Percentiles rank a stretch among this genome's conserved stretches.
phyloP scores from a whole-genome alignment of 352 stramenopile genomes.

The Pythium folliculosum region DNA sequence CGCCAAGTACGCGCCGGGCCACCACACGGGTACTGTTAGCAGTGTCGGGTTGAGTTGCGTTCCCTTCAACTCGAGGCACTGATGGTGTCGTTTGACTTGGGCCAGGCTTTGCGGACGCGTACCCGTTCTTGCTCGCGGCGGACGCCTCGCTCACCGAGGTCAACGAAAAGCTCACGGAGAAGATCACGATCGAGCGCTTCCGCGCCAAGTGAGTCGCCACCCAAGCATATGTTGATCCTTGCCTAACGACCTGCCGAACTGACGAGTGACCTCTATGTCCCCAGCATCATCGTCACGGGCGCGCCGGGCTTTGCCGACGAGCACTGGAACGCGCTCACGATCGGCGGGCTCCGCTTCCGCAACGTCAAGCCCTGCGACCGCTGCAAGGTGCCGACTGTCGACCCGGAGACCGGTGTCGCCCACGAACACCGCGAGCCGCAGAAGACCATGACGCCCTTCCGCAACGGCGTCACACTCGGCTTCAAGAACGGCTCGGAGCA shows the following conservation, averaged over 20 bases:
- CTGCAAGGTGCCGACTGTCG: conserved; percentile 77
- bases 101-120: conserved; percentile 75
- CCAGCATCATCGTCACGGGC: conserved; percentile 74
- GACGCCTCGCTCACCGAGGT: conserved; percentile 63
- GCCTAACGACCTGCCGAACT: too few species aligned
- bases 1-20: conserved; percentile 58
- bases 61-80: too few species aligned
- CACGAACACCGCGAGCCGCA: conserved; percentile 51
- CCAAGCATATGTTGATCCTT: conserved; percentile 22
- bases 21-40: conserved; percentile 59
- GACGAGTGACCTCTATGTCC: neutral
- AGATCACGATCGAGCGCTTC: conserved; percentile 81
- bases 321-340: conserved; percentile 65
- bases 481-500: conserved; percentile 55
- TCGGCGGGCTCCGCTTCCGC: conserved; percentile 55
- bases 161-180: conserved; percentile 51
- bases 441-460: conserved; percentile 49
- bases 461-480: conserved; percentile 61
- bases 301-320: conserved; percentile 74
- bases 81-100: too few species aligned
- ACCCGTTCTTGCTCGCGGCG: conserved; percentile 68
- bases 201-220: conserved; percentile 64
- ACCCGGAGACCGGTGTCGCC: conserved; percentile 59
- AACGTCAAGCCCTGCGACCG: conserved; percentile 77
- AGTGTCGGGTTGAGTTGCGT: too few species aligned